These are phyloP conservation scores for Pichia phayaonensis DNA, from an alignment of 805 yeast genomes.

Conservation along the genomic window DNA sequence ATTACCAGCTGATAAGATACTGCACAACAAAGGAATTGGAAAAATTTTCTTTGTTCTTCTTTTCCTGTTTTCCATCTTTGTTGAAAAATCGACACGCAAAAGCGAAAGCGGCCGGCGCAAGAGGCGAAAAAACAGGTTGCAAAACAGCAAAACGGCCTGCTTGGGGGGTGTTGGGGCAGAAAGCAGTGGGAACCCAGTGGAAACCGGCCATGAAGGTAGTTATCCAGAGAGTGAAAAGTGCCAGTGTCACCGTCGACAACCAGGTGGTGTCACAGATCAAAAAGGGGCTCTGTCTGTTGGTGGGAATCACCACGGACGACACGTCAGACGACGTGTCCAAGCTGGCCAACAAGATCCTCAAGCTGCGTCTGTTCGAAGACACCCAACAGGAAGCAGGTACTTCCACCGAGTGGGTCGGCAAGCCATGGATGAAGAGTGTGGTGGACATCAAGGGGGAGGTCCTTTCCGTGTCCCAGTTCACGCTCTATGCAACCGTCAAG, in stretches of 20 bases:
- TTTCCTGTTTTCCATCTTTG: too few relatives aligned
- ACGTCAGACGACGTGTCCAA: constrained; percentile 65
- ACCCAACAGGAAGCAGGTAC: constrained; percentile 26
- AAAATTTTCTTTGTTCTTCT: constrained; percentile 1
- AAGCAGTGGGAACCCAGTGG: too few relatives aligned
- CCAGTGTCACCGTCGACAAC: constrained; percentile 80
- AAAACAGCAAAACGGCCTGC: too few relatives aligned
- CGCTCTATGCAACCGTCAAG: constrained; percentile 73
- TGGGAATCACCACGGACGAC: constrained; percentile 79
- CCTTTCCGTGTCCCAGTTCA: constrained; percentile 86
- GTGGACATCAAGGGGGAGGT: constrained; percentile 65
- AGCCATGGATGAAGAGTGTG: constrained; percentile 70
- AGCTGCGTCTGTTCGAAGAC: constrained; percentile 69
- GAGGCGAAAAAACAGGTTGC: too few relatives aligned
- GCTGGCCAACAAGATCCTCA: constrained; percentile 57
- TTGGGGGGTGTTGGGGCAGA: too few relatives aligned
- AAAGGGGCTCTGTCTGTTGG: constrained; percentile 70
- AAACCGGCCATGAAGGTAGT: constrained; percentile 85
- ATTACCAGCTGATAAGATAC: neutral
- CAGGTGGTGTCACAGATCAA: constrained; percentile 65
- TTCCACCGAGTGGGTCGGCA: constrained; percentile 47
- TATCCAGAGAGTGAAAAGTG: constrained; percentile 80
- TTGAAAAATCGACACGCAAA: too few relatives aligned
- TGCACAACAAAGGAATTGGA: neutral
- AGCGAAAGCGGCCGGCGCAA: too few relatives aligned